A percentile compares a stretch with the other conserved stretches of the same genome.
Conservation (phyloP, 768 basidiomycete species). For the Amylocystis lapponica region DNA sequence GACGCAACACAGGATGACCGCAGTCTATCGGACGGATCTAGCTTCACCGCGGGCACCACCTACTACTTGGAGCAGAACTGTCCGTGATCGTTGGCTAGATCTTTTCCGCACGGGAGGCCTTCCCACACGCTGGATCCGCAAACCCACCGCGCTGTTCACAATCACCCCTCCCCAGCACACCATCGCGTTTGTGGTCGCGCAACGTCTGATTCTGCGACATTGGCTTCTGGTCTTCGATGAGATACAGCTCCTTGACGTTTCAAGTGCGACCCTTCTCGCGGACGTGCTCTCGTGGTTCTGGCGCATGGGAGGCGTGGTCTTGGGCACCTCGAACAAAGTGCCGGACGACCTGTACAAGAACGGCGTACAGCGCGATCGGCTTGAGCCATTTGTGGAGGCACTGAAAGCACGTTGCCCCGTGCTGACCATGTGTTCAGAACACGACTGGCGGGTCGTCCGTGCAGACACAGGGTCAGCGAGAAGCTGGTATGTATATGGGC, state of each 20-base stretch:
- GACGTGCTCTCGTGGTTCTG: slow-evolving; percentile 58
- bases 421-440: slow-evolving; percentile 35
- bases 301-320: slow-evolving; percentile 55
- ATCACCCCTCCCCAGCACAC: slow-evolving; percentile 24
- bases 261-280: slow-evolving; percentile 44
- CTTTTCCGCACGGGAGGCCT: slow-evolving; percentile 26
- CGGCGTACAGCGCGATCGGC: slow-evolving; percentile 49
- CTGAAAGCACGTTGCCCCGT: slow-evolving; percentile 49
- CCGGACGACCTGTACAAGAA: slow-evolving; percentile 52
- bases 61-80: slow-evolving; percentile 12
- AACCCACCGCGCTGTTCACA: slow-evolving; percentile 12
- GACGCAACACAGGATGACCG: slow-evolving; percentile 36
- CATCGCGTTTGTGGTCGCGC: slow-evolving; percentile 41
- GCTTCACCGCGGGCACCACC: slow-evolving; percentile 11
- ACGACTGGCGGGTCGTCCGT: slow-evolving; percentile 39
- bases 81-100: slow-evolving; percentile 19
- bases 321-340: slow-evolving; percentile 44
- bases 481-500: slow-evolving; percentile 29
- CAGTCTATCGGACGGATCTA: slow-evolving; percentile 14
- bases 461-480: slow-evolving; percentile 10
- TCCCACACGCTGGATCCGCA: slow-evolving; percentile 26
- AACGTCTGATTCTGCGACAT: slow-evolving; percentile 37
- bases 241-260: slow-evolving; percentile 55
- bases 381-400: slow-evolving; percentile 52
- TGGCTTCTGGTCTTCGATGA: slow-evolving; percentile 56